Percentiles rank a stretch among this genome's conserved stretches.
Evolutionary conservation across 2,329 filamentous ascomycete species (phyloP).

Genomic region (Diaporthe ilicicola): DNA sequence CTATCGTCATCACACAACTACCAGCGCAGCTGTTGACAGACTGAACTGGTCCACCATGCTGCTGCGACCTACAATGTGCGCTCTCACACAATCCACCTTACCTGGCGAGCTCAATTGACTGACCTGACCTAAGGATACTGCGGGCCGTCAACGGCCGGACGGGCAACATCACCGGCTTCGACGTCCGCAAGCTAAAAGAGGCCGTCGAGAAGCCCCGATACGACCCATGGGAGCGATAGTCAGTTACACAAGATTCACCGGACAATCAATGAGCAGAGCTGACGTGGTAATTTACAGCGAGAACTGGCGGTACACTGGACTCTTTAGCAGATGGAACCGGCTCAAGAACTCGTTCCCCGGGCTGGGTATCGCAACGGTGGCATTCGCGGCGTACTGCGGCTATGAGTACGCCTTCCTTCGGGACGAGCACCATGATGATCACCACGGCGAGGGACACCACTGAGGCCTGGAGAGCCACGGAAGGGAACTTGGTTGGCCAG

Average conservation of each 20-base stretch:
- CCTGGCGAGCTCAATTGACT: conserved; percentile 1
- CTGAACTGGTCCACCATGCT: conserved; percentile 38
- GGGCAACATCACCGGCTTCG: conserved; percentile 91
- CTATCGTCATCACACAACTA: background rate
- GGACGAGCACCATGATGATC: conserved; percentile 68
- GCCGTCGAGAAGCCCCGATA: conserved; percentile 70
- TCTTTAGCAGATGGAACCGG: conserved; percentile 87
- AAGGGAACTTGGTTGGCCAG: background rate
- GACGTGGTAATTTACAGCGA: conserved; percentile 68
- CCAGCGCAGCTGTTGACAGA: conserved; percentile 28
- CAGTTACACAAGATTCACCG: conserved; percentile 44
- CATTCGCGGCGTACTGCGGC: conserved; percentile 87
- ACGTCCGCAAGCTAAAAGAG: conserved; percentile 80
- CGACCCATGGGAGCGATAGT: conserved; percentile 74
- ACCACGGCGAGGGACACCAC: conserved; percentile 66
- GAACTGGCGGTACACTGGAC: conserved; percentile 91
- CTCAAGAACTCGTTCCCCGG: conserved; percentile 89
- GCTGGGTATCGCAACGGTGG: conserved; percentile 89
- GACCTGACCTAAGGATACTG: conserved; percentile 53
- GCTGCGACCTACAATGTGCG: conserved; percentile 51
- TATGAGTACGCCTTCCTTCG: conserved; percentile 90
- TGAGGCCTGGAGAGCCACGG: conserved; percentile 43
- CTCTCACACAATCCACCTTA: background rate
- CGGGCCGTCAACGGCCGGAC: conserved; percentile 60
- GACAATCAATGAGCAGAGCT: background rate